Evolutionary conservation across 1,284 basidiomycete species (phyloP).

Genomic region (Rhizoctonia solani): DNA sequence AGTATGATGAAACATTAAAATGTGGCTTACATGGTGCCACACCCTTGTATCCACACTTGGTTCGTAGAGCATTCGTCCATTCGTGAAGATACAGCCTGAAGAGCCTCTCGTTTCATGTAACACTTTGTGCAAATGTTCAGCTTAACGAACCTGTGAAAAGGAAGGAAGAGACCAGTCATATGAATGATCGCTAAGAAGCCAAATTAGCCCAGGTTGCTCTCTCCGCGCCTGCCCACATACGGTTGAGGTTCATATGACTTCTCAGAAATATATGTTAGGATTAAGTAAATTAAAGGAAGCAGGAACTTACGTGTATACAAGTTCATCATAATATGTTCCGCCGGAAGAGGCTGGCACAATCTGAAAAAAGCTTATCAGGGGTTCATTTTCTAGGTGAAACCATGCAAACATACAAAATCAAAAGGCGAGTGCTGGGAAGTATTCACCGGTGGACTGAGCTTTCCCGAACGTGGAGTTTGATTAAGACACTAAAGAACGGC

Average conservation of each 20-base stretch:
- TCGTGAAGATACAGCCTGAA: constrained; percentile 5
- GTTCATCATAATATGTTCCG: not conserved
- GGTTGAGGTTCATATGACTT: constrained; percentile 21
- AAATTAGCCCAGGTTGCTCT: not conserved
- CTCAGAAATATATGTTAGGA: not conserved
- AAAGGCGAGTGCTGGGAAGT: not conserved
- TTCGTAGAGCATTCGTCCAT: constrained; percentile 13
- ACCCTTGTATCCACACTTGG: constrained; percentile 4
- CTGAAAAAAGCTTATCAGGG: not conserved
- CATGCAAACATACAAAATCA: constrained; percentile 1
- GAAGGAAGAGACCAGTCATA: not conserved
- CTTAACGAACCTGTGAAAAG: not conserved
- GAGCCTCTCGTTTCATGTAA: not conserved
- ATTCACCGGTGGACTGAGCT: constrained; percentile 3
- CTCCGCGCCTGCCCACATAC: not conserved
- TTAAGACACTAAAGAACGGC: not conserved
- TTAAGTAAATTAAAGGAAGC: not conserved
- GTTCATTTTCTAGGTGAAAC: no score
- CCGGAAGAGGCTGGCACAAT: not conserved
- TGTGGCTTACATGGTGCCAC: constrained; percentile 8
- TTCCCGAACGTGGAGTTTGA: constrained; percentile 2
- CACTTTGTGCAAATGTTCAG: not conserved
- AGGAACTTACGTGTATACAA: not conserved
- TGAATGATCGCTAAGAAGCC: not conserved
- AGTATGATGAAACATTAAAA: not conserved